phyloP scores from a whole-genome alignment of 371 early-diverging fungal species.

The Saksenaea vasiformis region DNA sequence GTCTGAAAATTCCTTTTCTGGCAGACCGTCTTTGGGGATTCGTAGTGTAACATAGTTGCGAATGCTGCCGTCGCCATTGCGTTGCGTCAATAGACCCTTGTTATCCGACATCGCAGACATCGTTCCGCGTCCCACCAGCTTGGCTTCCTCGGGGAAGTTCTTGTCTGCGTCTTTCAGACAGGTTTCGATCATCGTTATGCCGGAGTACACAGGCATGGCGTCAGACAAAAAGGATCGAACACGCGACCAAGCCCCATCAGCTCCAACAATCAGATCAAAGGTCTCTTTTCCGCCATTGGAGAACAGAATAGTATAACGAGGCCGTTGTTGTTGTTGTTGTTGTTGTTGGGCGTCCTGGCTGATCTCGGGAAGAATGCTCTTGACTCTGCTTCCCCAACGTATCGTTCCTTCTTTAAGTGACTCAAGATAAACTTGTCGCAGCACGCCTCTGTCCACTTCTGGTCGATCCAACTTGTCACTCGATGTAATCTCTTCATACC shows the following conservation, averaged over 20 bases:
- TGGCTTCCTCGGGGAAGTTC: conserved; percentile 16
- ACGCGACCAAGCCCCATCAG: conserved; percentile 54
- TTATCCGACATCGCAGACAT: conserved; percentile 19
- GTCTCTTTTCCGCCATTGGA: conserved; percentile 18
- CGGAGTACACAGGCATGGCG: too few species aligned
- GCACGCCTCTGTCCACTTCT: too few species aligned
- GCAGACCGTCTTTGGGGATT: conserved; percentile 19
- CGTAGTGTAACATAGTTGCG: conserved; percentile 27
- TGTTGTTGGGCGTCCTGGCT: too few species aligned
- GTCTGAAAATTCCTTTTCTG: not conserved
- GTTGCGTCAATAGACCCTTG: conserved; percentile 26
- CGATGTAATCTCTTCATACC: too few species aligned
- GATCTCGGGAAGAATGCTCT: too few species aligned
- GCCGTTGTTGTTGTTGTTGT: conserved; percentile 10
- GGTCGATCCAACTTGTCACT: too few species aligned
- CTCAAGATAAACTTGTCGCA: too few species aligned
- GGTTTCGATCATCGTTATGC: too few species aligned
- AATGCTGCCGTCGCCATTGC: conserved; percentile 20
- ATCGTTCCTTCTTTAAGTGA: too few species aligned
- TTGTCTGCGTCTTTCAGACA: conserved; percentile 24
- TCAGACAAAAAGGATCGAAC: conserved; percentile 21
- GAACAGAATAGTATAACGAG: conserved; percentile 15
- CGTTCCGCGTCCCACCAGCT: conserved; percentile 26
- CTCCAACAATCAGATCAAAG: conserved; percentile 43
- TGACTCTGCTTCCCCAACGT: too few species aligned